Conservation (phyloP, 2,329 filamentous ascomycete genomes). For the Sclerotinia spermophila region DNA sequence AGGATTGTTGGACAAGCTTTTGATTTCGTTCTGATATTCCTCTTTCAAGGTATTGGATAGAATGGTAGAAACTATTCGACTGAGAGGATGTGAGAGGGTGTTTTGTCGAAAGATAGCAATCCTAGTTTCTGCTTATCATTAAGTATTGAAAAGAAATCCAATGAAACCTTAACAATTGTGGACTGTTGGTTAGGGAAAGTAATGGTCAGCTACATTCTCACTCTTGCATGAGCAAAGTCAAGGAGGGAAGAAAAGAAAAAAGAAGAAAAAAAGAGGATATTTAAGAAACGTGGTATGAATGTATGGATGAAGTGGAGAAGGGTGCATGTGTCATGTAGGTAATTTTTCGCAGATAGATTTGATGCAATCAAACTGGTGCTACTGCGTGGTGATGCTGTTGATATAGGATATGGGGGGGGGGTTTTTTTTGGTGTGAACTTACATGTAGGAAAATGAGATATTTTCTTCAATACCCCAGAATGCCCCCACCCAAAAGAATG, state of each 20-base stretch:
- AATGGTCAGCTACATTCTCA: conserved; percentile 28
- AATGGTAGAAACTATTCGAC: conserved; percentile 25
- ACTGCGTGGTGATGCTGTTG: conserved; percentile 25
- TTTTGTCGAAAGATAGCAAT: conserved; percentile 23
- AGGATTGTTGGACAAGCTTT: background rate
- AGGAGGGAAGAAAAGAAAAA: conserved; percentile 19
- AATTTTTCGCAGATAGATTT: conserved; percentile 20
- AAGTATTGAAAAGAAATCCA: conserved; percentile 17
- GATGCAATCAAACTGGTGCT: conserved; percentile 7
- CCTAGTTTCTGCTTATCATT: conserved; percentile 28
- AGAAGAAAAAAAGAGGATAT: conserved; percentile 19
- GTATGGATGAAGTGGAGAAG: conserved; percentile 17
- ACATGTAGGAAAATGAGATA: background rate
- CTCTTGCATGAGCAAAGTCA: background rate
- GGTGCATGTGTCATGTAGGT: conserved; percentile 19
- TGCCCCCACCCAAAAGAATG: background rate
- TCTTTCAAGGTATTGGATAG: background rate
- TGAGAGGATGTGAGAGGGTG: conserved; percentile 12
- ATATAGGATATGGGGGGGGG: conserved; percentile 6
- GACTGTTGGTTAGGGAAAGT: conserved; percentile 24
- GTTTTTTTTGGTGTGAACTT: background rate
- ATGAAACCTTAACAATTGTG: conserved; percentile 19
- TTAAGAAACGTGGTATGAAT: conserved; percentile 13
- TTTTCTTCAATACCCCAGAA: conserved; percentile 8
- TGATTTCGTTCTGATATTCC: background rate